These are phyloP conservation scores for Rubus idaeus DNA, from an alignment of 306 rosid genomes.

Conservation along the genomic window DNA sequence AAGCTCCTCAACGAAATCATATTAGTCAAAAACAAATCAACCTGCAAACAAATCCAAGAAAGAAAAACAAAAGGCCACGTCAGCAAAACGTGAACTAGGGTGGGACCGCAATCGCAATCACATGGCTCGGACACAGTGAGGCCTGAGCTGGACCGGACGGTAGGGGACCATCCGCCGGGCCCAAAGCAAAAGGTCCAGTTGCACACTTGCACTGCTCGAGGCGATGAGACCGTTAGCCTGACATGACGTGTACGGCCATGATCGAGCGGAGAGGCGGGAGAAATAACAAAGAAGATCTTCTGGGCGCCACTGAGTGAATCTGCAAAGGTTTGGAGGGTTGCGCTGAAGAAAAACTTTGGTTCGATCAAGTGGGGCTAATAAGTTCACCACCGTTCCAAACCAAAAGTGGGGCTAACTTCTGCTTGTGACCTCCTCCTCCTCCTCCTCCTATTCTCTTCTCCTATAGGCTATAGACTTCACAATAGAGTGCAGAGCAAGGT, in stretches of 20 bases:
- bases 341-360: not conserved
- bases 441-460: no score
- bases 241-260: slow-evolving; percentile 40
- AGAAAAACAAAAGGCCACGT: not conserved
- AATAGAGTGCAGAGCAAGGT: no score
- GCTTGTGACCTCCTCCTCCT: slow-evolving; percentile 7
- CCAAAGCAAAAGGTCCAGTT: slow-evolving; percentile 22
- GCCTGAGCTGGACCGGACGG: slow-evolving; percentile 35
- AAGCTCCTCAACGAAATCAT: not conserved
- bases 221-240: slow-evolving; percentile 34
- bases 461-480: no score
- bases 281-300: slow-evolving; percentile 46
- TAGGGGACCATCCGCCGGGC: slow-evolving; percentile 14
- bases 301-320: slow-evolving; percentile 25
- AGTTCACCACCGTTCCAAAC: no score
- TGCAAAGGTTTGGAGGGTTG: slow-evolving; percentile 33
- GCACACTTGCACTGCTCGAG: slow-evolving; percentile 33
- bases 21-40: not conserved
- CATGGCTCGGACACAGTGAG: slow-evolving; percentile 26
- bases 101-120: slow-evolving; percentile 34
- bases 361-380: no score
- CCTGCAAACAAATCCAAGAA: not conserved
- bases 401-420: slow-evolving; percentile 8
- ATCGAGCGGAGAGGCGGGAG: slow-evolving; percentile 25
- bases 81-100: not conserved